A percentile compares a stretch with the other conserved stretches of the same genome.
These are phyloP conservation scores for Mucor sp. DNA, from an alignment of 371 early-diverging fungal genomes.

Conservation along the genomic window DNA sequence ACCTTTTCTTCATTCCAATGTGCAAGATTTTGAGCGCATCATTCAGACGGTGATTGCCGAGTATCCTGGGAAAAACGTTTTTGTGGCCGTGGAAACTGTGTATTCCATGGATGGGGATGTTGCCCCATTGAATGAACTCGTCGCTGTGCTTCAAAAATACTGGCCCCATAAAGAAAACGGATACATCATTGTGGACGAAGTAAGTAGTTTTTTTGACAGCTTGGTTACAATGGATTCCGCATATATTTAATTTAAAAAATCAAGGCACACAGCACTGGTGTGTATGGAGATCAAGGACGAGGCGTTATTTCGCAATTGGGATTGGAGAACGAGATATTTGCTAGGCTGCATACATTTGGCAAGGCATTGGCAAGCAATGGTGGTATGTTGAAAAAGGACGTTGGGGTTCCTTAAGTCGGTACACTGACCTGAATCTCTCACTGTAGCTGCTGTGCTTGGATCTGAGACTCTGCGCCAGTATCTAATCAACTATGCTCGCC, in stretches of 20 bases:
- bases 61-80: conserved; percentile 49
- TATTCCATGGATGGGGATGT: conserved; percentile 89
- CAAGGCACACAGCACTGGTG: conserved; percentile 85
- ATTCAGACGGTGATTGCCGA: conserved; percentile 15
- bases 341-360: conserved; percentile 83
- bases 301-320: conserved; percentile 70
- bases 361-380: conserved; percentile 84
- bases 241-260: background rate
- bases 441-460: conserved; percentile 73
- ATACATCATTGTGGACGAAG: conserved; percentile 68
- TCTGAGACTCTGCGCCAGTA: conserved; percentile 63
- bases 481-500: conserved; percentile 82
- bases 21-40: conserved; percentile 54
- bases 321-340: conserved; percentile 68
- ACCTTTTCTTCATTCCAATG: conserved; percentile 74
- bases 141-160: conserved; percentile 48
- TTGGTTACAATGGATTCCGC: background rate
- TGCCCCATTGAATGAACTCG: conserved; percentile 70
- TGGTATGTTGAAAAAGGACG: conserved; percentile 40
- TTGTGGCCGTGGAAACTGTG: conserved; percentile 77
- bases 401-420: background rate
- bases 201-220: conserved; percentile 18
- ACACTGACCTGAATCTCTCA: background rate
- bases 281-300: conserved; percentile 68
- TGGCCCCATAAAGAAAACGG: conserved; percentile 54